Evolutionary conservation across 495 filamentous ascomycete genomes (phyloP), one percentile per base, ranked within the genome.

Genomic region (Tuber magnatum): DNA sequence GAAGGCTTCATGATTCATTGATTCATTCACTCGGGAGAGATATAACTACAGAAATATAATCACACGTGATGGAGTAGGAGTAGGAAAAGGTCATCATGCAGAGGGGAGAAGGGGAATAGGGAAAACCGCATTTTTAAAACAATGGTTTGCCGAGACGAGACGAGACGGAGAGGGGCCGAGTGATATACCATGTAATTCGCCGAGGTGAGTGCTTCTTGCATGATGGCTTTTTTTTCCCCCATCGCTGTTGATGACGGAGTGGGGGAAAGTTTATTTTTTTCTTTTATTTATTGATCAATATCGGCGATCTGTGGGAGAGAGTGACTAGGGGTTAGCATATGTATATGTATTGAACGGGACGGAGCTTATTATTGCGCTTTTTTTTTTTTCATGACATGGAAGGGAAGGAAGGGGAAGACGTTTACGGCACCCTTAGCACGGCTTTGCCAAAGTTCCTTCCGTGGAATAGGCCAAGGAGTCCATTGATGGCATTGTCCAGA

Each of bases 361-460:
- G 2, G 6, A 24, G 56, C 14, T 70, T 68, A 68, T 28, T 51
- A 43, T 42, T 77, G 71, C 35, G 4, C 14, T 35, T 35, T 35
- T 28, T 35, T 35, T 28, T 2, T 65, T 35, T 65, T 65, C 56
- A 12, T 35, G 56, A 65, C 28, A 65, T 18, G 56, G 28, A n/a
- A 24, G 18, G 43, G n/a, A 48, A 14, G 70, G 48, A n/a, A 51
- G 48, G 48, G 48, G 24, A 18, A 1, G 82, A 73, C 20, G 77
- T 71, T 24, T 39, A 70, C 68, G 61, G 69, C 70, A 79, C 77
- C 41, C 78, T 75, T 40, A 77, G 77, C 79, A 71, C 75, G 44
- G 93, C 92, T 87, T 98, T 98, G 76, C 94, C 94, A 86, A 93
- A 92, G 85, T 98, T 98, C 84, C 93, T 90, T 42, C 94, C 94